These are phyloP conservation scores for Salix purpurea DNA, from an alignment of 345 rosid species.

Conservation along the genomic window DNA sequence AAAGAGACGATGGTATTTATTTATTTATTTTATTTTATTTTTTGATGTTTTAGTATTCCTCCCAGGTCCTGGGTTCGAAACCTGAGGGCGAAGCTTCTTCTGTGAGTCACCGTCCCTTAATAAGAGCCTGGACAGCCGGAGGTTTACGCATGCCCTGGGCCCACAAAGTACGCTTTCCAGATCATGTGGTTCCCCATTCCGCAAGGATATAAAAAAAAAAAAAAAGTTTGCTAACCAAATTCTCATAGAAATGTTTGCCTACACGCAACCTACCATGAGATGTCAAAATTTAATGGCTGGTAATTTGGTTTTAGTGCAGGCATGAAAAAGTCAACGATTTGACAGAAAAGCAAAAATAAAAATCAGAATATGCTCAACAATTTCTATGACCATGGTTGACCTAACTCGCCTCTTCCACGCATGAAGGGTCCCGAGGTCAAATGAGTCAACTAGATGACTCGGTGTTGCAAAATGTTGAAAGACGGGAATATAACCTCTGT, in stretches of 20 bases:
- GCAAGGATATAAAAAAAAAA: too few species aligned
- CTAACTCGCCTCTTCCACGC: background rate
- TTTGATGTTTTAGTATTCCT: constrained; percentile 34
- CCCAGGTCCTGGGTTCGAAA: too few species aligned
- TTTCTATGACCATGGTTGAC: background rate
- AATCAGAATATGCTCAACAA: background rate
- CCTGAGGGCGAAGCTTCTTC: too few species aligned
- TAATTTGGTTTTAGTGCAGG: background rate
- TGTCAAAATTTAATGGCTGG: constrained; percentile 15
- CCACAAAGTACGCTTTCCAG: too few species aligned
- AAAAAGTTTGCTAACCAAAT: constrained; percentile 39
- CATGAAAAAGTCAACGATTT: background rate
- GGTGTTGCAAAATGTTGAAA: background rate
- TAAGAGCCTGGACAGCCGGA: too few species aligned
- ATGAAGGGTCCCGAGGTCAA: background rate
- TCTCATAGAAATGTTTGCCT: constrained; percentile 28
- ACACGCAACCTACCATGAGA: constrained; percentile 42
- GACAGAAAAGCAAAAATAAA: background rate
- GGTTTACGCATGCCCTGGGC: too few species aligned
- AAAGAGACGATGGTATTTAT: constrained; percentile 4
- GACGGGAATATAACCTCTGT: background rate
- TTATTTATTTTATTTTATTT: too few species aligned
- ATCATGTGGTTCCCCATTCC: too few species aligned
- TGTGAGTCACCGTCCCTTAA: too few species aligned
- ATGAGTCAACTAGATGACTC: background rate